Conservation (phyloP, 2,329 filamentous ascomycete genomes). For the Furcasterigmium sp. region DNA sequence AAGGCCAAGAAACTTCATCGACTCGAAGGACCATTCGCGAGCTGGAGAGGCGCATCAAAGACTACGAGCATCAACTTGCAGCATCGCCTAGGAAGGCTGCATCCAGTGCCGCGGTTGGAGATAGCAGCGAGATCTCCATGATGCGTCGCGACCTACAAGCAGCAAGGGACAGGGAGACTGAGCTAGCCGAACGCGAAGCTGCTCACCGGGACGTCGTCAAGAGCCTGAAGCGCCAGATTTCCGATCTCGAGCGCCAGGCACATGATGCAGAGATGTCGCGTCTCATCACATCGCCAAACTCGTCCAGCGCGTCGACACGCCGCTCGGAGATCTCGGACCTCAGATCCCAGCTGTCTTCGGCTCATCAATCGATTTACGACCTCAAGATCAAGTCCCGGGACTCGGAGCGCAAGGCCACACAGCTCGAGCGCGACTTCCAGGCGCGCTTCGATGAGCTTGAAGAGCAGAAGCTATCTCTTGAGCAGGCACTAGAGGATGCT, state of each 20-base stretch:
- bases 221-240: slow-evolving; percentile 58
- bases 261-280: slow-evolving; percentile 58
- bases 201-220: slow-evolving; percentile 58
- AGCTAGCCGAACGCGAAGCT: slow-evolving; percentile 60
- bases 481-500: slow-evolving; percentile 53
- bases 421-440: slow-evolving; percentile 42
- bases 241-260: slow-evolving; percentile 61
- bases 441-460: slow-evolving; percentile 51
- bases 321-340: slow-evolving; percentile 55
- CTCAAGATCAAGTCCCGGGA: slow-evolving; percentile 44
- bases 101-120: slow-evolving; percentile 10
- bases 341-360: slow-evolving; percentile 54
- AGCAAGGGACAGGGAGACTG: slow-evolving; percentile 61
- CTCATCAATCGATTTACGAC: slow-evolving; percentile 55
- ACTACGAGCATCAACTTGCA: slow-evolving; percentile 43
- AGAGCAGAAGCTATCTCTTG: slow-evolving; percentile 52
- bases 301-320: slow-evolving; percentile 45
- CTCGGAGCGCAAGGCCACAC: slow-evolving; percentile 39
- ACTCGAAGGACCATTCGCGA: slow-evolving; percentile 60
- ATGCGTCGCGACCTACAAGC: slow-evolving; percentile 59
- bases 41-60: slow-evolving; percentile 56
- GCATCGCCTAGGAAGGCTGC: slow-evolving; percentile 6
- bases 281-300: slow-evolving; percentile 36
- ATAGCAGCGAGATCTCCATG: slow-evolving; percentile 50
- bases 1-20: slow-evolving; percentile 48